phyloP scores from a whole-genome alignment of 202 grass and related monocot species.

The Schoenoplectus tabernaemontani region DNA sequence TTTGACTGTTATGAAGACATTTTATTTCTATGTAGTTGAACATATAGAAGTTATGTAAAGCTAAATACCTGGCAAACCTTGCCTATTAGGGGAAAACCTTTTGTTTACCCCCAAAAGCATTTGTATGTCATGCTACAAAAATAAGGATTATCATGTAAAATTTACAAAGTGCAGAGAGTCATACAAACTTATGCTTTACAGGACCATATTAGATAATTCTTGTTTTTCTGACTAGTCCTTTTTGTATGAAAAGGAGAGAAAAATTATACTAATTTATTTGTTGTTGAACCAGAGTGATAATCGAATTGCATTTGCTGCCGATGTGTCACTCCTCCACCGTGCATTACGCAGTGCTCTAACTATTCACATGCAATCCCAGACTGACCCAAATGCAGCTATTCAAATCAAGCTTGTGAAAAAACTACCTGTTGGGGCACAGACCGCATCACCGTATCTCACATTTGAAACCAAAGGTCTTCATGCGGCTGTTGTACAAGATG shows the following conservation, averaged over 20 bases:
- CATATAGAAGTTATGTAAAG: not conserved
- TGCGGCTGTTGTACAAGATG: conserved; percentile 89
- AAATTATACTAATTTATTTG: not conserved
- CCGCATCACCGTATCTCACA: conserved; percentile 61
- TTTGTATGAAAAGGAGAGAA: too few relatives aligned
- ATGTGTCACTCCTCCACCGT: conserved; percentile 69
- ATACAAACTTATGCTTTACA: not conserved
- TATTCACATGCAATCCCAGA: conserved; percentile 56
- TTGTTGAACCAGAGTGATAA: conserved; percentile 15
- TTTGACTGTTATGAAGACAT: not conserved
- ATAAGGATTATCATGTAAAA: not conserved
- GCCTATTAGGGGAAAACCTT: not conserved
- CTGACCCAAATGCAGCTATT: conserved; percentile 46
- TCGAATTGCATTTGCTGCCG: conserved; percentile 54
- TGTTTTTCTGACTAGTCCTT: not conserved
- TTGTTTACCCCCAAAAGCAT: not conserved
- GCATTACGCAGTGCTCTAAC: conserved; percentile 78
- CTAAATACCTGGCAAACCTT: not conserved
- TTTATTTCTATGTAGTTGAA: not conserved
- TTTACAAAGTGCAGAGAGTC: not conserved
- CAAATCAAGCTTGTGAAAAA: conserved; percentile 95
- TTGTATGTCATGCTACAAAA: not conserved
- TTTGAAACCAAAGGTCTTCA: conserved; percentile 85
- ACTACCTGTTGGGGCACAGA: conserved; percentile 46
- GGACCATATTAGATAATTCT: not conserved